Evolutionary conservation across 805 yeast species (phyloP), one percentile per base, ranked within the genome.

Genomic region (Lipomyces spencermartinsiae): DNA sequence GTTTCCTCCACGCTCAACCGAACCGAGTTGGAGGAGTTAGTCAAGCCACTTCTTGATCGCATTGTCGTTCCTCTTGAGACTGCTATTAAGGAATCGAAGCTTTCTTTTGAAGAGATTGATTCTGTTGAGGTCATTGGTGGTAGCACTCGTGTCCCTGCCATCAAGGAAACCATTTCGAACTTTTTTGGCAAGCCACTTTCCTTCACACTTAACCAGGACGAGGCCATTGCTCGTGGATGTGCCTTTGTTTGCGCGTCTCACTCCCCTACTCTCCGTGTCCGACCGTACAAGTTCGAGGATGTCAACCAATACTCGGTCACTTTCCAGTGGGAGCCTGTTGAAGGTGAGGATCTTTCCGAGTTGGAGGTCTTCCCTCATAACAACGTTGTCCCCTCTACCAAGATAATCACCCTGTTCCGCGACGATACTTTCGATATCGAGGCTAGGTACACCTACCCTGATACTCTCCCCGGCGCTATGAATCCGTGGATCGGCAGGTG

Each of bases 191-290:
- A 91, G 83, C 89, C 84, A 76, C 85, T 95, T 79, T 91, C 97
- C 54, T 90, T 91, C 85, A 96, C 98, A 75, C 87, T 96, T 83
- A 95, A 95, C 87, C 98, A 93, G 84, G 99, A 95, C 80, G 99
- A 95, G 86, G 97, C 99, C 72, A 90, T 94, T 80, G 98, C 99
- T 66, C 92, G 94, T 82, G 99, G 99, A 85, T 97, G 97, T 76
- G 97, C 99, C 60, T 95, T 95, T 83, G 91, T 95, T 78, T 95
- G 99, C 82, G 99, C 99, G 74, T 91, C 93, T 84, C 98, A 93
- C 86, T 94, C 98, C 46, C 99, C 99, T 82, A 93, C 98, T 73
- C 88, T 95, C 77, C 91, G 99, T 84, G 99, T 95, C 63, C 91
- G 98, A 83, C 97, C 97, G 74, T 95, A 95, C 90, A 94, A 94